These are phyloP conservation scores for Colletotrichum acutatum DNA, from an alignment of 2,329 filamentous ascomycete species.

Conservation along the genomic window DNA sequence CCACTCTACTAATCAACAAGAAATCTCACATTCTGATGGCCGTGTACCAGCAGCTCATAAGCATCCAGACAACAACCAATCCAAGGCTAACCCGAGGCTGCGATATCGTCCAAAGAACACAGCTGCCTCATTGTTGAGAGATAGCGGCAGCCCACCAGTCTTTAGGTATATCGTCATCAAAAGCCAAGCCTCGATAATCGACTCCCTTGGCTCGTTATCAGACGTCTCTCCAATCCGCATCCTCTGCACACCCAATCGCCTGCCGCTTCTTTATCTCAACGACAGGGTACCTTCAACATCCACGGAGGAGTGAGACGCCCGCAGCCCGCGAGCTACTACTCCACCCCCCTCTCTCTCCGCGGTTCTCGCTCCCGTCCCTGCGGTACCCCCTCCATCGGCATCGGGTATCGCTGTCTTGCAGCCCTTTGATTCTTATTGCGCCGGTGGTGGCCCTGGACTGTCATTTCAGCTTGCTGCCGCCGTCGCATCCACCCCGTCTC, in stretches of 20 bases:
- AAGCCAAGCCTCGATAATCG: conserved; percentile 8
- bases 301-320: conserved; percentile 3
- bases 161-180: neutral
- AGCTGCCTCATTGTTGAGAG: neutral
- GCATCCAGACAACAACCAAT: neutral
- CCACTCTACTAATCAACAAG: neutral
- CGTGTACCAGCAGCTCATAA: neutral
- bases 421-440: neutral
- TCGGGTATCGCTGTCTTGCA: neutral
- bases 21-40: neutral
- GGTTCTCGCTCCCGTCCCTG: neutral
- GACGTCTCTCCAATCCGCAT: conserved; percentile 17
- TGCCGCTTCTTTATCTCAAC: conserved; percentile 27
- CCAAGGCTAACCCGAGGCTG: neutral
- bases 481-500: conserved; percentile 12
- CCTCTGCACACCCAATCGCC: conserved; percentile 23
- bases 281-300: conserved; percentile 19
- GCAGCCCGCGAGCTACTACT: conserved; percentile 1
- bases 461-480: neutral
- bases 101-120: neutral
- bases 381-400: neutral
- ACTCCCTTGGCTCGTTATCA: conserved; percentile 19
- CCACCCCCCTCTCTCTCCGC: conserved; percentile 1
- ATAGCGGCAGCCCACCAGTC: neutral
- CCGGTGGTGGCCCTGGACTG: conserved; percentile 14